These are phyloP conservation scores for Cystofilobasidium capitatum DNA, from an alignment of 768 basidiomycete genomes.

Conservation along the genomic window DNA sequence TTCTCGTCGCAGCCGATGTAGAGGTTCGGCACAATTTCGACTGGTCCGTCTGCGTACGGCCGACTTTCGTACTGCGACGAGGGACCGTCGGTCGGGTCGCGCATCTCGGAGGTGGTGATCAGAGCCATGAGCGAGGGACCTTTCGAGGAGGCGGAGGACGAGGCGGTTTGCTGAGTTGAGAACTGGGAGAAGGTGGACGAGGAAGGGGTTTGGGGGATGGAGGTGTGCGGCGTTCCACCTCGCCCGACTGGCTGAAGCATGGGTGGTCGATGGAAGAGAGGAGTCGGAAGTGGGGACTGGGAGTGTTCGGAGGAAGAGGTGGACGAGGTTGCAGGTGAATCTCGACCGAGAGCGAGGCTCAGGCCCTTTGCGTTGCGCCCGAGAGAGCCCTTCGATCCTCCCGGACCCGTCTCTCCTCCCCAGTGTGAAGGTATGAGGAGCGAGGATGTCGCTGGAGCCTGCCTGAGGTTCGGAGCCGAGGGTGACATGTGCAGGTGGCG, in stretches of 20 bases:
- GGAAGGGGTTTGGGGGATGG: not conserved
- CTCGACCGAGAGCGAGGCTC: conserved; percentile 13
- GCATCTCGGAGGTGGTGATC: conserved; percentile 17
- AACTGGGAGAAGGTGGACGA: conserved; percentile 4
- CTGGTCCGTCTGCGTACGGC: conserved; percentile 71
- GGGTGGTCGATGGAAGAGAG: not conserved
- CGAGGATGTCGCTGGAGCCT: conserved; percentile 5
- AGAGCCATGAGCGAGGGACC: conserved; percentile 14
- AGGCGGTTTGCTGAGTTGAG: not conserved
- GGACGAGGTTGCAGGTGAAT: not conserved
- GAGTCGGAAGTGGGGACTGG: not conserved
- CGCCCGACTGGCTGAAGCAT: not conserved
- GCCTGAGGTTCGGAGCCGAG: conserved; percentile 22
- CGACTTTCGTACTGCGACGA: not conserved
- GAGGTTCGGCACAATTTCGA: conserved; percentile 72
- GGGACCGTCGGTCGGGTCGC: conserved; percentile 16
- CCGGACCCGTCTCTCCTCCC: not conserved
- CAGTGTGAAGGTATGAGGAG: conserved; percentile 7
- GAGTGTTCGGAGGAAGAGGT: conserved; percentile 9
- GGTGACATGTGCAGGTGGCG: conserved; percentile 17
- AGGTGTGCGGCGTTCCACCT: not conserved
- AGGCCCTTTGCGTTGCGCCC: conserved; percentile 20
- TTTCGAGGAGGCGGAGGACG: not conserved
- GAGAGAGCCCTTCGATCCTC: not conserved
- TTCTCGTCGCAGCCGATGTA: conserved; percentile 92